A percentile compares a stretch with the other conserved stretches of the same genome.
Conservation (phyloP, 1,284 basidiomycete species). For the Ceratobasidium theobromae region DNA sequence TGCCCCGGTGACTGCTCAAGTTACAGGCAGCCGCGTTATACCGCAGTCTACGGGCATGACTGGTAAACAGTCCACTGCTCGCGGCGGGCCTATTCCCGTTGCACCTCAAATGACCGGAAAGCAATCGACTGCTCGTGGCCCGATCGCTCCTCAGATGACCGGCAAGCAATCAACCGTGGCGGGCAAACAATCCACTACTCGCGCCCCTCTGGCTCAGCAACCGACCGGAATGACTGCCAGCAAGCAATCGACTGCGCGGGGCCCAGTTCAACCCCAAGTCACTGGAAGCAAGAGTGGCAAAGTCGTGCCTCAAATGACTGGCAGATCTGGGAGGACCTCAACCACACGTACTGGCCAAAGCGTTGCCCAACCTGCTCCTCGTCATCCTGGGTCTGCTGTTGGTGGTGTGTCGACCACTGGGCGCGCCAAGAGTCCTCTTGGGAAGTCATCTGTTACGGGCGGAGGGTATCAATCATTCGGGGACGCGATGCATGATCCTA, state of each 20-base stretch:
- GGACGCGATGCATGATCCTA: not conserved
- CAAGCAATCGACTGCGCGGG: slow-evolving; percentile 14
- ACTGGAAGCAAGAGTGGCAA: not conserved
- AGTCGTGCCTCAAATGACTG: slow-evolving; percentile 25
- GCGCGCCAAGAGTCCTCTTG: slow-evolving; percentile 24
- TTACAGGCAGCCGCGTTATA: slow-evolving; percentile 15
- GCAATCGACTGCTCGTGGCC: slow-evolving; percentile 8
- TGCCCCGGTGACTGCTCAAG: slow-evolving; percentile 15
- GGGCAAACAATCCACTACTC: not conserved
- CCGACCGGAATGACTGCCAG: not conserved
- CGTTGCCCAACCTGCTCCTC: slow-evolving; percentile 8
- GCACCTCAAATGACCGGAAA: slow-evolving; percentile 12
- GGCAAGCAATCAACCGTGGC: slow-evolving; percentile 6
- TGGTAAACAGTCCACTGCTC: slow-evolving; percentile 8
- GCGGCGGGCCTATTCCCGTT: slow-evolving; percentile 3
- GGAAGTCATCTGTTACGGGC: slow-evolving; percentile 4
- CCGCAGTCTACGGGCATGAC: slow-evolving; percentile 10
- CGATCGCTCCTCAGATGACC: slow-evolving; percentile 18
- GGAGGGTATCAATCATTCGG: slow-evolving; percentile 25
- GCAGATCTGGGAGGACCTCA: not conserved
- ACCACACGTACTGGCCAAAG: not conserved
- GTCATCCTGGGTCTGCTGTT: slow-evolving; percentile 22
- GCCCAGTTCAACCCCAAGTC: not conserved
- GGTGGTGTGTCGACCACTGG: slow-evolving; percentile 5
- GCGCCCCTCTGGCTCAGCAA: not conserved